A percentile compares a stretch with the other conserved stretches of the same genome.
These are phyloP conservation scores for Xylariaceae sp. DNA, from an alignment of 2,329 filamentous ascomycete genomes.

Conservation along the genomic window DNA sequence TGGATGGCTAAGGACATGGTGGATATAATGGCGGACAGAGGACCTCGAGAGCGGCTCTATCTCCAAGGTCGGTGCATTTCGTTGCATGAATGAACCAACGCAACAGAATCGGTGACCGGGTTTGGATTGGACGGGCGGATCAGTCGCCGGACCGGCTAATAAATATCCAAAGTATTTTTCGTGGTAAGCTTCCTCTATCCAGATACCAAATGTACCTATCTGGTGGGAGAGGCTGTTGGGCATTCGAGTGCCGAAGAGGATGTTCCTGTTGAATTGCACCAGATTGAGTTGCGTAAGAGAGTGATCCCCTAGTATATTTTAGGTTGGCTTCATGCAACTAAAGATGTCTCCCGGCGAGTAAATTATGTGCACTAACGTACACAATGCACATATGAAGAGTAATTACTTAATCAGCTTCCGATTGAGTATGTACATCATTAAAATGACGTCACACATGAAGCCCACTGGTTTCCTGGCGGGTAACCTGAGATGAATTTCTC, in stretches of 20 bases:
- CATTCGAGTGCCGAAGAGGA: background rate
- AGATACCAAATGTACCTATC: background rate
- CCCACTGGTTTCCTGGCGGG: no score
- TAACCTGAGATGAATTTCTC: no score
- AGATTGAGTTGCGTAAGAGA: no score
- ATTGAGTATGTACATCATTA: no score
- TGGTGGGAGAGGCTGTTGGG: background rate
- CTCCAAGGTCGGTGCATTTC: conserved; percentile 10
- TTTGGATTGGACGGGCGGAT: background rate
- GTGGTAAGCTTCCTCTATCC: background rate
- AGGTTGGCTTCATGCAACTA: no score
- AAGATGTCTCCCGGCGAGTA: no score
- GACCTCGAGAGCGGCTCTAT: conserved; percentile 5
- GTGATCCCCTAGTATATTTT: no score
- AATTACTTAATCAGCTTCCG: no score
- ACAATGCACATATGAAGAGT: no score
- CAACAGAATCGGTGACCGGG: background rate
- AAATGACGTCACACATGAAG: no score
- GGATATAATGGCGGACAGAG: conserved; percentile 3
- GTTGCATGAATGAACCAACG: background rate
- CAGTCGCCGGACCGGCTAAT: background rate
- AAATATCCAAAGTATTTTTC: background rate
- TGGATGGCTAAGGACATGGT: conserved; percentile 61
- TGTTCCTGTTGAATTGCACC: background rate
- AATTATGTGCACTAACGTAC: no score